Conservation (phyloP, 441 rosid species). For the Populus hybrid region DNA sequence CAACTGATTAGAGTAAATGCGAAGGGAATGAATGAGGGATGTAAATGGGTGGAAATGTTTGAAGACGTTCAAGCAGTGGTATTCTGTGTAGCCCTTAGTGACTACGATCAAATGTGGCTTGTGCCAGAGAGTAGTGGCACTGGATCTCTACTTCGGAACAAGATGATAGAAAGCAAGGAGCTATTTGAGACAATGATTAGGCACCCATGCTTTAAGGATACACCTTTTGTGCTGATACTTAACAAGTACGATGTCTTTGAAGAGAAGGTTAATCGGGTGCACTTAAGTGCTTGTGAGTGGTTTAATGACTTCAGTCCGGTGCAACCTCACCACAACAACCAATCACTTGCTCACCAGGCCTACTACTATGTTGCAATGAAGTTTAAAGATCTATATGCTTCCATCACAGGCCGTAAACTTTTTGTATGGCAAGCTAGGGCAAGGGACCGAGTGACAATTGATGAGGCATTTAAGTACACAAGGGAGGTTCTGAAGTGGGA, state of each 20-base stretch:
- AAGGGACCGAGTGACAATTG: slow-evolving; percentile 67
- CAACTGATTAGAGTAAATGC: slow-evolving; percentile 90
- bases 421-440: slow-evolving; percentile 92
- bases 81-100: slow-evolving; percentile 84
- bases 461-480: slow-evolving; percentile 84
- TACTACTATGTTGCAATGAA: slow-evolving; percentile 92
- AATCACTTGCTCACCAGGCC: slow-evolving; percentile 84
- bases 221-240: slow-evolving; percentile 73
- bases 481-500: slow-evolving; percentile 98
- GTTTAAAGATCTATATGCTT: slow-evolving; percentile 88
- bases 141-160: slow-evolving; percentile 62
- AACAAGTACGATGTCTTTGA: slow-evolving; percentile 95
- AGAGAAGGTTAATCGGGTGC: slow-evolving; percentile 74
- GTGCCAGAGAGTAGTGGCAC: slow-evolving; percentile 46
- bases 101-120: slow-evolving; percentile 73
- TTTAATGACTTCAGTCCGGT: slow-evolving; percentile 85
- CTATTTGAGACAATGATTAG: slow-evolving; percentile 72
- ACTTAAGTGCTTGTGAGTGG: slow-evolving; percentile 74
- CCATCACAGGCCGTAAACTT: slow-evolving; percentile 71
- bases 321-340: slow-evolving; percentile 59
- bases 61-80: slow-evolving; percentile 87
- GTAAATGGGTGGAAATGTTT: slow-evolving; percentile 99
- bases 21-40: slow-evolving; percentile 90
- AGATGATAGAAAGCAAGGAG: slow-evolving; percentile 89
- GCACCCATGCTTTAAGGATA: slow-evolving; percentile 90